These are phyloP conservation scores for Dysphania ambrosioides DNA, from an alignment of 148 eudicot genomes.

Conservation along the genomic window DNA sequence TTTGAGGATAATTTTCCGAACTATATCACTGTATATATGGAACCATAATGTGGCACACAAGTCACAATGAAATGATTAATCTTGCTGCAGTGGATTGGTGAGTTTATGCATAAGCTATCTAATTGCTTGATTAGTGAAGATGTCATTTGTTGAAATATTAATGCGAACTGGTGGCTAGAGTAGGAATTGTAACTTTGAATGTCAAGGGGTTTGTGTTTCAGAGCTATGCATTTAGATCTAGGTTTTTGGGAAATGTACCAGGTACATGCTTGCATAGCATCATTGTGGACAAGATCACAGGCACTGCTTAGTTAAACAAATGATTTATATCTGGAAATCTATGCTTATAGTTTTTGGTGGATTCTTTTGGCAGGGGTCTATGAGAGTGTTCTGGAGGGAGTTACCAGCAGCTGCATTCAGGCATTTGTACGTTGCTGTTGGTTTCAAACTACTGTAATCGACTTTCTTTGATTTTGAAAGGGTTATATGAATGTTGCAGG, in stretches of 20 bases:
- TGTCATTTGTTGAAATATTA: neutral
- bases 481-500: too few relatives aligned
- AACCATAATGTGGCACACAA: neutral
- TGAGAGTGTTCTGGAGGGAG: slow-evolving; percentile 10
- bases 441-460: neutral
- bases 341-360: neutral
- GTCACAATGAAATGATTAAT: neutral
- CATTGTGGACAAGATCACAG: neutral
- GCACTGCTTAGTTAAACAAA: neutral
- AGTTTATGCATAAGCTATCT: neutral
- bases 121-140: neutral
- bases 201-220: neutral
- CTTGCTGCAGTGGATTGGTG: neutral
- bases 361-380: slow-evolving; percentile 29
- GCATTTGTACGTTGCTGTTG: slow-evolving; percentile 11
- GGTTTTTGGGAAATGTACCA: neutral
- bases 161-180: neutral
- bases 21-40: neutral
- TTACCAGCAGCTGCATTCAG: neutral
- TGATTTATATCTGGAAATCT: neutral
- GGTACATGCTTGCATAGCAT: neutral
- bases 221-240: too few relatives aligned
- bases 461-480: too few relatives aligned
- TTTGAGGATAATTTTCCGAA: neutral
- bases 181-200: neutral